Percentiles rank a stretch among this genome's conserved stretches.
Evolutionary conservation across 78 protist genomes (phyloP).

Genomic region (Dictyostelium capitatum): DNA sequence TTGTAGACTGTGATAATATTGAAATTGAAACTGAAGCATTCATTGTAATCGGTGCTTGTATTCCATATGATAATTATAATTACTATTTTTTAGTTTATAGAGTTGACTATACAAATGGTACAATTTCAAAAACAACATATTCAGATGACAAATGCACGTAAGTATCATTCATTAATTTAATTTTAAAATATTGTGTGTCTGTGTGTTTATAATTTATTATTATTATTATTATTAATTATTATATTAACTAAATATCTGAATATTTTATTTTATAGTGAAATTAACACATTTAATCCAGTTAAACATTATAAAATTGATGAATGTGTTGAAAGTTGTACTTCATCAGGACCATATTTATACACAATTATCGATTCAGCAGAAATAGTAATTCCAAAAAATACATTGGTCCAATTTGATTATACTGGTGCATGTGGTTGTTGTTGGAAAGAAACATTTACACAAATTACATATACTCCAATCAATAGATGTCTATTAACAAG

Average conservation of each 20-base stretch:
- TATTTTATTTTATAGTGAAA: too few species aligned
- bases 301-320: not conserved
- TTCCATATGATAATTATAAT: not conserved
- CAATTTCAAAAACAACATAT: not conserved
- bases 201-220: too few species aligned
- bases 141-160: not conserved
- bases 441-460: not conserved
- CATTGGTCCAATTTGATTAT: not conserved
- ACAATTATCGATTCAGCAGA: not conserved
- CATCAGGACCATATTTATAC: constrained; percentile 5
- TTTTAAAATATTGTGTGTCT: too few species aligned
- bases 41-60: not conserved
- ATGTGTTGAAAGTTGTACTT: not conserved
- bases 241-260: too few species aligned
- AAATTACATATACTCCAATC: not conserved
- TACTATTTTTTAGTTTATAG: not conserved
- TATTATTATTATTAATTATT: too few species aligned
- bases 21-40: not conserved
- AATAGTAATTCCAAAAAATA: not conserved
- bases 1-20: not conserved
- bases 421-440: not conserved
- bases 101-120: not conserved
- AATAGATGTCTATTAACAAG: not conserved
- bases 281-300: not conserved
- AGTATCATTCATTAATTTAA: not conserved